Base-by-base conservation (phyloP, 2,329 filamentous ascomycete genomes). In the Ceratocystis ficicola region DNA sequence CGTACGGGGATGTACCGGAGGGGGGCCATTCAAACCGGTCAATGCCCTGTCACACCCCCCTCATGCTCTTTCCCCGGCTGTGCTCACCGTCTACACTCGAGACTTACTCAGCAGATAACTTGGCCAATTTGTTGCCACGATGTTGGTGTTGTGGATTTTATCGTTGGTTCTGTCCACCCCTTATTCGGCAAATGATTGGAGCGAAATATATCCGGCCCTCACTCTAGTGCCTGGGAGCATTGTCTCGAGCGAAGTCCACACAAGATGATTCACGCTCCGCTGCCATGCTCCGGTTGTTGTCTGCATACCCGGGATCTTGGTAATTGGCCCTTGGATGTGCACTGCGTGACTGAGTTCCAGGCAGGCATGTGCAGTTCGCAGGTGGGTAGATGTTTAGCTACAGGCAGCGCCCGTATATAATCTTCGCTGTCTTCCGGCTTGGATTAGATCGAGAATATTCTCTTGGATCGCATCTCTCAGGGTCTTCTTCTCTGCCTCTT, bases 21-120 rank as follows among this genome's bases (percentile, higher is more conserved):
- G 7, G 7, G 10, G 52, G 28, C n/a, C n/a, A 5, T 32, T 20
- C 15, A 36, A 36, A 25, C 20, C 5, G 52, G 52, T 28, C 52
- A 59, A 59, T 30, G 28, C 52, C 52, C 32, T 30, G 12, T 59
- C 52, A 25, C 52, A 59, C 17, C 30, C 32, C 25, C 52, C n/a
- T 32, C 52, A 22, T 30, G 17, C 5, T 25, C 25, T 59, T 36
- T 2, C 7, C 25, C 25, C 32, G 25, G 5, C n/a, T 20, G 28
- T 59, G 52, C 28, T 17, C 52, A 10, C 25, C 17, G 17, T 12
- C 28, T 30, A 30, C 28, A n/a, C 28, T 17, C 28, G 7, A n/a
- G 25, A 59, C 52, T 59, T 59, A 59, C 52, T 59, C 52, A 59
- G 28, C 52, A 59, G 28, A 20, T 8, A 32, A 17, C 52, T 59